A percentile compares a stretch with the other conserved stretches of the same genome.
Evolutionary conservation across 306 rosid genomes (phyloP).

Genomic region (Albizia julibrissin): DNA sequence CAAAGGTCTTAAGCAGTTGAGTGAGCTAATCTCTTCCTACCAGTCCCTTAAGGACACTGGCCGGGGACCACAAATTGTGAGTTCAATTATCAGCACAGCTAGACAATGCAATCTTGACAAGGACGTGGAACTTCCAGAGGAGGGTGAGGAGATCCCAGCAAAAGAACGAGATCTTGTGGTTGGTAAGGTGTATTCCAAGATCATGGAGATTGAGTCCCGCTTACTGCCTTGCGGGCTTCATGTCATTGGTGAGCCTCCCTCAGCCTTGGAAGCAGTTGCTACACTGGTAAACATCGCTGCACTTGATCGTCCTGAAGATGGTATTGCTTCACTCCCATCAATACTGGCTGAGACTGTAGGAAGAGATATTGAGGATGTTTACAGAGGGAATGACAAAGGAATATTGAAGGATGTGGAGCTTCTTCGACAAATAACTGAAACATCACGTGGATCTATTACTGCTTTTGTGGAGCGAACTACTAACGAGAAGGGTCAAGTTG

Average conservation of each 20-base stretch:
- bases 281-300: slow-evolving; percentile 97
- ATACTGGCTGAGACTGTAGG: slow-evolving; percentile 87
- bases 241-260: slow-evolving; percentile 95
- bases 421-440: slow-evolving; percentile 84
- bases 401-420: slow-evolving; percentile 92
- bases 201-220: slow-evolving; percentile 99
- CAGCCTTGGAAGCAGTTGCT: slow-evolving; percentile 98
- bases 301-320: slow-evolving; percentile 89
- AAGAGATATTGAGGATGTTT: slow-evolving; percentile 82
- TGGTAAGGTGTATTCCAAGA: slow-evolving; percentile 90
- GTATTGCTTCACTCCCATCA: slow-evolving; percentile 71
- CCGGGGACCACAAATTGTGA: slow-evolving; percentile 93
- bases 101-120: slow-evolving; percentile 96
- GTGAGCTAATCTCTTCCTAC: slow-evolving; percentile 93
- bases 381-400: slow-evolving; percentile 86
- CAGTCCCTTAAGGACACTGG: slow-evolving; percentile 97
- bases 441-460: slow-evolving; percentile 81
- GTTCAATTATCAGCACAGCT: slow-evolving; percentile 97
- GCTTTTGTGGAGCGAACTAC: slow-evolving; percentile 87
- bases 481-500: slow-evolving; percentile 89
- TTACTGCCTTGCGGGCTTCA: slow-evolving; percentile 95
- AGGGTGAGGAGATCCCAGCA: slow-evolving; percentile 72
- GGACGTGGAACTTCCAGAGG: slow-evolving; percentile 89
- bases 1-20: slow-evolving; percentile 96
- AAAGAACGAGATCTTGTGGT: slow-evolving; percentile 92